phyloP scores from a whole-genome alignment of 2,329 filamentous ascomycete species.

The Colletotrichum incanum region DNA sequence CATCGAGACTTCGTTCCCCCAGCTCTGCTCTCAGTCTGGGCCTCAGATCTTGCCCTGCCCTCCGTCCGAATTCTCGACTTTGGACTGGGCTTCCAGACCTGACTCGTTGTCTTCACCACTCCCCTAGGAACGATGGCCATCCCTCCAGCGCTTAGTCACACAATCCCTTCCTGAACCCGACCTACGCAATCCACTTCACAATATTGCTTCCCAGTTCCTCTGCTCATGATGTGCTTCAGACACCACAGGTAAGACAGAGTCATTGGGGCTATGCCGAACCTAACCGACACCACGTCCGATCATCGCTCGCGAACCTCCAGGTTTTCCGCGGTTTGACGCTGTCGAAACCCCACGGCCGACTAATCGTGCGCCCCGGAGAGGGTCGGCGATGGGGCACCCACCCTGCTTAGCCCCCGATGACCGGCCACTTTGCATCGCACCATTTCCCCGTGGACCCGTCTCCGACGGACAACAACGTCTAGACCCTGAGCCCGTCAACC shows the following conservation, averaged over 20 bases:
- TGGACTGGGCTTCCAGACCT: not conserved
- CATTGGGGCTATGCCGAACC: conserved; percentile 9
- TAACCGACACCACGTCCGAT: conserved; percentile 24
- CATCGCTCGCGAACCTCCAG: conserved; percentile 20
- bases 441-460: conserved; percentile 1
- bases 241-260: not conserved
- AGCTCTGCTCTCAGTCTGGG: not conserved
- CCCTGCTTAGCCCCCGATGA: conserved; percentile 22
- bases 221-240: not conserved
- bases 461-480: conserved; percentile 3
- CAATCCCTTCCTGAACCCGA: not conserved
- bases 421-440: conserved; percentile 30
- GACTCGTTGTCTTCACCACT: not conserved
- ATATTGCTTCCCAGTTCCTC: conserved; percentile 1
- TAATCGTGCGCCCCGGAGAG: conserved; percentile 19
- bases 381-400: conserved; percentile 21
- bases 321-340: conserved; percentile 14
- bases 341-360: conserved; percentile 1
- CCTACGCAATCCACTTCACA: conserved; percentile 3
- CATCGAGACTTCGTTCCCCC: not conserved
- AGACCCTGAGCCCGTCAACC: not conserved
- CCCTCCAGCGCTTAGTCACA: conserved; percentile 5
- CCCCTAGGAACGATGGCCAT: not conserved
- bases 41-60: not conserved
- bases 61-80: not conserved